These are phyloP conservation scores for Citrus reticulata DNA, from an alignment of 345 rosid genomes.

Conservation along the genomic window DNA sequence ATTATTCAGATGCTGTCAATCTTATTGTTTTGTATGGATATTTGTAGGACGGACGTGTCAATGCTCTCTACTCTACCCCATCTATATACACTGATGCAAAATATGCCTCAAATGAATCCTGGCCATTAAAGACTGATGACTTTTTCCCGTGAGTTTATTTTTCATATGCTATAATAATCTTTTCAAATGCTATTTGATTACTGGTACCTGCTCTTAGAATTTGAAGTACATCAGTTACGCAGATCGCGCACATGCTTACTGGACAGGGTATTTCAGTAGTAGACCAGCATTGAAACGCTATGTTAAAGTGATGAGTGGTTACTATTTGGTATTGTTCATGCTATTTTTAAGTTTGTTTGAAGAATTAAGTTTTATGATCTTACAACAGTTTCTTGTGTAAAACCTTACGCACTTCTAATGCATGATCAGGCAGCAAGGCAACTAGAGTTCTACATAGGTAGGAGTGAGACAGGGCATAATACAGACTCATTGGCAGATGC, in stretches of 20 bases:
- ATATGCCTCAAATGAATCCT: constrained; percentile 59
- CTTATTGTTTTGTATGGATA: constrained; percentile 11
- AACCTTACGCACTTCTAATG: constrained; percentile 10
- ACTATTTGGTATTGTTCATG: constrained; percentile 65
- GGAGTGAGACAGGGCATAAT: constrained; percentile 54
- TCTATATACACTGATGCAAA: constrained; percentile 98
- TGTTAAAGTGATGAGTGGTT: constrained; percentile 89
- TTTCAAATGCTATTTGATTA: constrained; percentile 2
- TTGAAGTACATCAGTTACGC: constrained; percentile 69
- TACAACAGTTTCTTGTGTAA: constrained; percentile 1
- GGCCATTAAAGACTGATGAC: constrained; percentile 89
- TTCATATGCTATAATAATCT: constrained; percentile 6
- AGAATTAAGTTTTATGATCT: not conserved
- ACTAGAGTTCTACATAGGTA: constrained; percentile 82
- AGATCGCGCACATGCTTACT: constrained; percentile 86
- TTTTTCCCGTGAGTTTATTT: constrained; percentile 84
- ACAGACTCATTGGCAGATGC: constrained; percentile 90
- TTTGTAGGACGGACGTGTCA: constrained; percentile 90
- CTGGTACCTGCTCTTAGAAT: constrained; percentile 11
- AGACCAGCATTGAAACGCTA: constrained; percentile 90
- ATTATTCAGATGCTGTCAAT: not conserved
- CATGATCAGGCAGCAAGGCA: constrained; percentile 82
- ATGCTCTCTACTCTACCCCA: constrained; percentile 94
- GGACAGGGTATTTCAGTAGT: constrained; percentile 97
- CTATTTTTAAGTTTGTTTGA: constrained; percentile 3